Conservation (phyloP, 805 yeast genomes). For the Candida hispaniensis region DNA sequence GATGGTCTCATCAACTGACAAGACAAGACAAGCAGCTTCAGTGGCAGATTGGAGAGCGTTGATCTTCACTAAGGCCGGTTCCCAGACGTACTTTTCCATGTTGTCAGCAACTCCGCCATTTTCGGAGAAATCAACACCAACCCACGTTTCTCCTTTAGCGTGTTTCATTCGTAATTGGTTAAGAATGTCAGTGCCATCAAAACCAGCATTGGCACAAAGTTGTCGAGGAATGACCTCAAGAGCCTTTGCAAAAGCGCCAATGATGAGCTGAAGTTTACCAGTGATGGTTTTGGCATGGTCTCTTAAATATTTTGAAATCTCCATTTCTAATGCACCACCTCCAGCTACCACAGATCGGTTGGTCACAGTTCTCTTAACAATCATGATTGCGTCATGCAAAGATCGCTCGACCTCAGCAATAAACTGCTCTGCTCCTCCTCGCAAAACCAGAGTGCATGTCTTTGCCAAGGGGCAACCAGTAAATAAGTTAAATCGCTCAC, state of each 20-base stretch:
- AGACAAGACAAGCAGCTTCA: conserved; percentile 87
- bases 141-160: conserved; percentile 85
- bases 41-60: conserved; percentile 94
- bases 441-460: conserved; percentile 83
- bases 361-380: conserved; percentile 86
- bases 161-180: conserved; percentile 88
- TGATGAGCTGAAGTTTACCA: conserved; percentile 90
- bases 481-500: conserved; percentile 88
- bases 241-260: conserved; percentile 88
- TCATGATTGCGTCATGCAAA: conserved; percentile 96
- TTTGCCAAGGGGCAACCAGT: conserved; percentile 85
- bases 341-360: conserved; percentile 90
- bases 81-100: conserved; percentile 87
- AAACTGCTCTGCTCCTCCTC: conserved; percentile 98
- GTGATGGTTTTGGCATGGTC: conserved; percentile 80
- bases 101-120: conserved; percentile 45
- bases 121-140: conserved; percentile 76
- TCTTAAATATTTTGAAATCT: conserved; percentile 75
- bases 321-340: conserved; percentile 99
- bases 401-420: conserved; percentile 97
- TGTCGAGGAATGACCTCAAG: conserved; percentile 95
- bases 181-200: conserved; percentile 90
- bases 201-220: conserved; percentile 97
- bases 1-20: conserved; percentile 90
- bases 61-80: conserved; percentile 86